Evolutionary conservation across 2,329 filamentous ascomycete genomes (phyloP).

Genomic region (Fusarium sororula): DNA sequence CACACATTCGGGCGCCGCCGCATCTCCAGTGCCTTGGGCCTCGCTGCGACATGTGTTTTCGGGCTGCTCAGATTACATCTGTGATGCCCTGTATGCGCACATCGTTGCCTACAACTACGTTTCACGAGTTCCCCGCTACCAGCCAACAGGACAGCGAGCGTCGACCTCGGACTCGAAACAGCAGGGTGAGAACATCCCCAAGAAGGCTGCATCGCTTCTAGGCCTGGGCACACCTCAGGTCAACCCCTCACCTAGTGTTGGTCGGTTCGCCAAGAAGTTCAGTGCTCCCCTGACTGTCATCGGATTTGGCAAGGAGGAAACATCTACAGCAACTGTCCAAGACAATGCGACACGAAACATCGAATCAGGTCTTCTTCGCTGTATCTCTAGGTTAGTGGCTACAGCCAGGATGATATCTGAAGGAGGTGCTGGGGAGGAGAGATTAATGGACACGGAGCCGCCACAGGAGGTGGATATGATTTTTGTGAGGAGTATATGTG

Average conservation of each 20-base stretch:
- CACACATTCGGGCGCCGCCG: constrained; percentile 14
- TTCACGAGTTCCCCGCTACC: constrained; percentile 43
- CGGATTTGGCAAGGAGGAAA: constrained; percentile 41
- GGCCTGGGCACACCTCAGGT: constrained; percentile 51
- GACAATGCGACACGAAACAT: constrained; percentile 55
- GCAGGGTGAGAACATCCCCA: constrained; percentile 53
- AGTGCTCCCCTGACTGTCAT: constrained; percentile 40
- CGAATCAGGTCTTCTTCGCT: constrained; percentile 59
- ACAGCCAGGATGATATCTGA: constrained; percentile 55
- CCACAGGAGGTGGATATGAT: constrained; percentile 48
- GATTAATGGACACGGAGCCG: constrained; percentile 43
- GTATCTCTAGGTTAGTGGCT: constrained; percentile 60
- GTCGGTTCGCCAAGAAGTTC: constrained; percentile 40
- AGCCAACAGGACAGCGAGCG: constrained; percentile 26
- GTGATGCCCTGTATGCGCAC: constrained; percentile 68
- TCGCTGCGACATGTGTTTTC: constrained; percentile 63
- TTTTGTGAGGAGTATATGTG: constrained; percentile 53
- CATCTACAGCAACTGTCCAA: constrained; percentile 32
- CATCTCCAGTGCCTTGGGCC: constrained; percentile 51
- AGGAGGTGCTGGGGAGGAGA: constrained; percentile 42
- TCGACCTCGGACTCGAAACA: constrained; percentile 32
- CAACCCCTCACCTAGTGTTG: constrained; percentile 29
- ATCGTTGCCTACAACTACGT: constrained; percentile 69
- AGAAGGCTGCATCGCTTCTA: constrained; percentile 62
- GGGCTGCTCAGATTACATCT: constrained; percentile 62